These are phyloP conservation scores for Aotearoamyces nothofagi DNA, from an alignment of 2,329 filamentous ascomycete genomes.

Conservation along the genomic window DNA sequence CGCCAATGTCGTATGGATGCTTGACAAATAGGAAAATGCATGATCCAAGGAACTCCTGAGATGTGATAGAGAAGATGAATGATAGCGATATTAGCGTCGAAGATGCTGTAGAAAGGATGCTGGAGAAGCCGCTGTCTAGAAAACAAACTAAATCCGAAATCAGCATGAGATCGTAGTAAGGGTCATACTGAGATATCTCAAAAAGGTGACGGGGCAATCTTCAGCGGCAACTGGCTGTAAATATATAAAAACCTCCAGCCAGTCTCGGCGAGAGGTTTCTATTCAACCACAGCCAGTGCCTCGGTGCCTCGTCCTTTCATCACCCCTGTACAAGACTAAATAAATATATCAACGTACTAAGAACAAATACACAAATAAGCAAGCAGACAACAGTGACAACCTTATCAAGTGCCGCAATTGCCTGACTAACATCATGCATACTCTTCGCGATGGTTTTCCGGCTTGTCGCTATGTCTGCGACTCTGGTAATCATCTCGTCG, in stretches of 20 bases:
- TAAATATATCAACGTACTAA: conserved; percentile 56
- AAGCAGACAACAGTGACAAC: conserved; percentile 68
- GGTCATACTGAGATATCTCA: no score
- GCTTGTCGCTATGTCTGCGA: conserved; percentile 66
- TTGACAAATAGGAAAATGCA: conserved; percentile 97
- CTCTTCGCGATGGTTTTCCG: conserved; percentile 76
- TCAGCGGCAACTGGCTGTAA: no score
- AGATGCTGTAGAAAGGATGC: no score
- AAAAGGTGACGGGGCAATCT: no score
- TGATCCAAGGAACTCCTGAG: conserved; percentile 80
- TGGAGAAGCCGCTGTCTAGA: no score
- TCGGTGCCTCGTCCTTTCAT: no score
- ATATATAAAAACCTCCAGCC: no score
- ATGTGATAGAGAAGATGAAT: conserved; percentile 79
- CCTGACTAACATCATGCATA: conserved; percentile 92
- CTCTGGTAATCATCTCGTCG: conserved; percentile 80
- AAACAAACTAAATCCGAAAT: no score
- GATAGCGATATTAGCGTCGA: no score
- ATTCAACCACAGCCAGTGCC: no score
- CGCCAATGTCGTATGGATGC: conserved; percentile 85
- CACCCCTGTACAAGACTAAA: conserved; percentile 48
- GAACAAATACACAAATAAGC: conserved; percentile 65
- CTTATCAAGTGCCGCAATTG: conserved; percentile 73
- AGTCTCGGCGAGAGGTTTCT: no score
- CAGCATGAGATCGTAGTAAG: no score